Base-by-base conservation (phyloP, 2,329 filamentous ascomycete genomes). In the Ilyonectria mors-panacis region DNA sequence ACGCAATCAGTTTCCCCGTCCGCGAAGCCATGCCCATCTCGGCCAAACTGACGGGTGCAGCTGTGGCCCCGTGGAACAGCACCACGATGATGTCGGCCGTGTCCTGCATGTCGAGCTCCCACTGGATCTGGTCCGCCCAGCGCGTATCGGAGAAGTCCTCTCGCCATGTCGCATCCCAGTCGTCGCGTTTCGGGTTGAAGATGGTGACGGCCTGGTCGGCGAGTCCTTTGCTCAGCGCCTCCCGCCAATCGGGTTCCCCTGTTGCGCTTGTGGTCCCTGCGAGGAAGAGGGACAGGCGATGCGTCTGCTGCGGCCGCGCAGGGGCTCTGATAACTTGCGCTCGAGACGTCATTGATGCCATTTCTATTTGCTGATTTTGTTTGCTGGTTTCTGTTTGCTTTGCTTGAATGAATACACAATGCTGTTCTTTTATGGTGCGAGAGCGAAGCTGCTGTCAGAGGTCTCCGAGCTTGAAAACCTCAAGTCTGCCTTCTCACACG, bases 81-180 rank as follows among this genome's bases (percentile, higher is more conserved):
- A 92, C 81, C 26, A 86, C 85, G 7, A 91, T 79, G 6, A 91
- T 73, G 70, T 86, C 83, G 0, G 87, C 87, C 1, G 69, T 67
- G 15, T 88, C 85, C 69, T 89, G 85, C 77, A 83, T 87, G 17
- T 85, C 81, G 2, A 92, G 81, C 79, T 92, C 90, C 89, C 90
- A 92, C 33, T 83, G 78, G 0, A 89, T 83, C 75, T 92, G 90
- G 44, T 85, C 78, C 9, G 77, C 77, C 78, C 88, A 91, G 0
- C 79, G 82, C 3, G 70, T 67, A 64, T 85, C 84, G 0, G 79
- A 76, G 19, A 84, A 78, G 55, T 89, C 84, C 59, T 89, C 86
- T 15, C 69, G 78, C 84, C 87, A 89, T 1, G 78, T 83, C 9
- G 76, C 73, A 72, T 90, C 84, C 90, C 89, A 92, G 74, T 87